A percentile compares a stretch with the other conserved stretches of the same genome.
Evolutionary conservation across 163 green algal species (phyloP).

Genomic region (Volvox carteri): DNA sequence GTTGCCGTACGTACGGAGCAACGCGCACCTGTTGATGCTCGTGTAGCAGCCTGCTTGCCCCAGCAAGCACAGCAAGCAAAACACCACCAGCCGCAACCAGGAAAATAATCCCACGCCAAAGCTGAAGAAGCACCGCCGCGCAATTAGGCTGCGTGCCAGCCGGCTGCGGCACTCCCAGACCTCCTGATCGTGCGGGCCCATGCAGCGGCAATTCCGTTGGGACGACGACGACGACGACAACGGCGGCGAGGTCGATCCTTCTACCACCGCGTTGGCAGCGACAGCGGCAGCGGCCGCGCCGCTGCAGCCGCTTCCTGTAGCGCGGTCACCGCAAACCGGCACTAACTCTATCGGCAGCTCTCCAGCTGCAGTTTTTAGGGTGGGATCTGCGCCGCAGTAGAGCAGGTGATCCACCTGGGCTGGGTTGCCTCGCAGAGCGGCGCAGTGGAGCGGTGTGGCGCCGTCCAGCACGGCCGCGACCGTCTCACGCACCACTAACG

Average conservation of each 20-base stretch:
- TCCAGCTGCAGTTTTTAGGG: conserved; percentile 74
- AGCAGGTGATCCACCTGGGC: conserved; percentile 82
- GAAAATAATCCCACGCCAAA: conserved; percentile 60
- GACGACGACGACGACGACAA: background rate
- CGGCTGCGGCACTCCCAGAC: conserved; percentile 81
- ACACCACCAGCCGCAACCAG: conserved; percentile 70
- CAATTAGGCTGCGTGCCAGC: conserved; percentile 75
- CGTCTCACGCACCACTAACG: conserved; percentile 52
- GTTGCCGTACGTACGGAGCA: background rate
- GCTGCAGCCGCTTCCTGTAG: background rate
- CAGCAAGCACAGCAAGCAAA: conserved; percentile 77
- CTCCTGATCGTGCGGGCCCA: conserved; percentile 75
- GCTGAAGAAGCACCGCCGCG: conserved; percentile 63
- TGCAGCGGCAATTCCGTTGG: conserved; percentile 70
- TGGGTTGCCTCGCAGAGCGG: conserved; percentile 82
- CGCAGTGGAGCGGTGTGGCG: conserved; percentile 85
- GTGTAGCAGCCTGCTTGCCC: conserved; percentile 68
- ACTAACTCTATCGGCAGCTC: conserved; percentile 85
- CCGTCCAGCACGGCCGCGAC: conserved; percentile 84
- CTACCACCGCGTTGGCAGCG: background rate
- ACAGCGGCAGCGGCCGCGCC: background rate
- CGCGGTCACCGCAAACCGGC: conserved; percentile 72
- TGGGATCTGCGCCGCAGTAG: conserved; percentile 78
- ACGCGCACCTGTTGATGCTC: conserved; percentile 59
- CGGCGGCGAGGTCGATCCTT: no score